Evolutionary conservation across 768 basidiomycete genomes (phyloP).

Genomic region (Lentinula aciculospora): DNA sequence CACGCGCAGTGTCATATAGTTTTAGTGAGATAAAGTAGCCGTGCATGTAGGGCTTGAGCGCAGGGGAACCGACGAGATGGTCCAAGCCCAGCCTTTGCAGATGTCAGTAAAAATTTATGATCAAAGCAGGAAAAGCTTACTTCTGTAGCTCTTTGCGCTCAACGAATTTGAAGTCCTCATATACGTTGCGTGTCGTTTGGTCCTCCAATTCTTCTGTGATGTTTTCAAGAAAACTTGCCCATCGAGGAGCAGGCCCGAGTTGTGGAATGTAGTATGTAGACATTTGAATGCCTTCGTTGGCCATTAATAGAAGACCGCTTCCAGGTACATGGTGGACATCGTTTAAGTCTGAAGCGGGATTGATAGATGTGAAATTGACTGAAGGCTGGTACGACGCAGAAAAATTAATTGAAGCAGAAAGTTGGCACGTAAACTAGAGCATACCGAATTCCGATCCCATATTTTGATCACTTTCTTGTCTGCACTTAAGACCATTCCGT

Average conservation of each 20-base stretch:
- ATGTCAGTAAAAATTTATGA: background rate
- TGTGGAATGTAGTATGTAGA: constrained; percentile 93
- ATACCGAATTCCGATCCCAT: constrained; percentile 83
- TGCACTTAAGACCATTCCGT: constrained; percentile 84
- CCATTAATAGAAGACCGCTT: constrained; percentile 84
- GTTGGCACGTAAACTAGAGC: constrained; percentile 18
- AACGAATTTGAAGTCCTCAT: constrained; percentile 97
- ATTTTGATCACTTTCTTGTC: constrained; percentile 98
- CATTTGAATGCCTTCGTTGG: constrained; percentile 97
- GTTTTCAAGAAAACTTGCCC: constrained; percentile 97
- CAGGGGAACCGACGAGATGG: constrained; percentile 89
- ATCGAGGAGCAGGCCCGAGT: constrained; percentile 92
- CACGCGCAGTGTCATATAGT: constrained; percentile 90
- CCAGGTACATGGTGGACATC: constrained; percentile 86
- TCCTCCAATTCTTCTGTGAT: constrained; percentile 99
- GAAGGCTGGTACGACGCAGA: constrained; percentile 48
- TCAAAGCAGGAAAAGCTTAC: constrained; percentile 42
- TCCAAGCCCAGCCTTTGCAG: constrained; percentile 78
- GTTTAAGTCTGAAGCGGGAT: constrained; percentile 85
- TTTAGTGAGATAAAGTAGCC: constrained; percentile 97
- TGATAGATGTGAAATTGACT: constrained; percentile 87
- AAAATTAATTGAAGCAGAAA: background rate
- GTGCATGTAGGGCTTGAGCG: constrained; percentile 99
- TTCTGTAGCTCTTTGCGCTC: constrained; percentile 79
- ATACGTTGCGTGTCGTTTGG: constrained; percentile 68